These are phyloP conservation scores for Colletotrichum orbiculare DNA, from an alignment of 2,329 filamentous ascomycete genomes.

Conservation along the genomic window DNA sequence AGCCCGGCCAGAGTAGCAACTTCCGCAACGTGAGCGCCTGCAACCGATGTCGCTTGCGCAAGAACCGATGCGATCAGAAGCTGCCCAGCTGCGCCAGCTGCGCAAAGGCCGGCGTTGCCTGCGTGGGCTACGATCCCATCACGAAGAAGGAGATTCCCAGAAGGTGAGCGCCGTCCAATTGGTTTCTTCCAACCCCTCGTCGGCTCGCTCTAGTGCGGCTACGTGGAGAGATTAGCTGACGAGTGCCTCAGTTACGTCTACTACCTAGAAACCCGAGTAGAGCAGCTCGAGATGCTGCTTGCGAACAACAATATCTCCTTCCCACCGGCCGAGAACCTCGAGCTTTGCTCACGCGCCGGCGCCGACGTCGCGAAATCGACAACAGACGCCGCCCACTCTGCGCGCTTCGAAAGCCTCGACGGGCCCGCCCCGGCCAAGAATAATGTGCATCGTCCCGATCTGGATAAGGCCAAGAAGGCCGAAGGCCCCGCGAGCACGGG, in stretches of 20 bases:
- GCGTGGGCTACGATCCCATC: slow-evolving; percentile 95
- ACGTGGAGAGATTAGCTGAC: slow-evolving; percentile 2
- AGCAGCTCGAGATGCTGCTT: slow-evolving; percentile 84
- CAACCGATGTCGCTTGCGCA: slow-evolving; percentile 89
- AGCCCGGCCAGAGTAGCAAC: slow-evolving; percentile 69
- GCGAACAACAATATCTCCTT: slow-evolving; percentile 76
- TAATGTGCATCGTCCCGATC: slow-evolving; percentile 41
- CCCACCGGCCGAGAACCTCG: slow-evolving; percentile 77
- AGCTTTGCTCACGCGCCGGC: slow-evolving; percentile 65
- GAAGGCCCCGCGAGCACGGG: slow-evolving; percentile 48
- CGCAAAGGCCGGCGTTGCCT: slow-evolving; percentile 90
- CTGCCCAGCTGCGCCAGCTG: slow-evolving; percentile 91
- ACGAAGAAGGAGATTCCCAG: slow-evolving; percentile 95
- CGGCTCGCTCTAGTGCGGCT: slow-evolving; percentile 1
- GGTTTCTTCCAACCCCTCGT: slow-evolving; percentile 1
- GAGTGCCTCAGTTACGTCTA: slow-evolving; percentile 79
- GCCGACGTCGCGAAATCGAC: slow-evolving; percentile 49
- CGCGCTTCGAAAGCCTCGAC: slow-evolving; percentile 47
- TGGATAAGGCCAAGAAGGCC: slow-evolving; percentile 47
- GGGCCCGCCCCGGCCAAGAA: slow-evolving; percentile 52
- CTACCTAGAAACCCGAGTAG: slow-evolving; percentile 89
- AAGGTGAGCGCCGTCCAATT: slow-evolving; percentile 62
- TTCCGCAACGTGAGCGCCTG: slow-evolving; percentile 94
- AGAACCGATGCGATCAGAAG: slow-evolving; percentile 95
- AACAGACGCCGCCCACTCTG: slow-evolving; percentile 47